phyloP scores from a whole-genome alignment of 805 yeast genomes.

The Cyberlindnera americana region DNA sequence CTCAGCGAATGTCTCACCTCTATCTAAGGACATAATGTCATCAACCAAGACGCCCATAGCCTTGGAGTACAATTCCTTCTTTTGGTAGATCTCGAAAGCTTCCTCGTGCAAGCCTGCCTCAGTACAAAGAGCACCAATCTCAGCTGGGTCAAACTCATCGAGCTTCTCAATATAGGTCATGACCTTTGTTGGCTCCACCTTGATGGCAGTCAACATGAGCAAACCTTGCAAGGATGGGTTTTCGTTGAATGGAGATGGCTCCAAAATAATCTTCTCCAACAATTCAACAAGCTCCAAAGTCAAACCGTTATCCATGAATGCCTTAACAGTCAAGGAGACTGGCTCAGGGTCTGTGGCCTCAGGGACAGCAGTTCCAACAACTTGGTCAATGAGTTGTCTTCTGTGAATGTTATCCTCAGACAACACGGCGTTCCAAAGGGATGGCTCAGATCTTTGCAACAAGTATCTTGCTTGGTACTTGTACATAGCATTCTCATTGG shows the following conservation, averaged over 20 bases:
- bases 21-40: slow-evolving; percentile 88
- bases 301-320: slow-evolving; percentile 92
- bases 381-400: slow-evolving; percentile 89
- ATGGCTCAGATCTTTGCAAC: slow-evolving; percentile 80
- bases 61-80: slow-evolving; percentile 67
- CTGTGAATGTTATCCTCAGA: slow-evolving; percentile 76
- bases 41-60: slow-evolving; percentile 92
- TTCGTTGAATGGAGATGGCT: slow-evolving; percentile 95
- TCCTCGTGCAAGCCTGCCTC: slow-evolving; percentile 89
- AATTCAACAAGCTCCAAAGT: slow-evolving; percentile 92
- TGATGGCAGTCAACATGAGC: slow-evolving; percentile 88
- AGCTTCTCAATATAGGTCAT: slow-evolving; percentile 79
- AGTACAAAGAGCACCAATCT: slow-evolving; percentile 88
- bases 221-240: slow-evolving; percentile 94
- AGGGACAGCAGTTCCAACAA: slow-evolving; percentile 94
- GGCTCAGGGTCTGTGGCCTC: slow-evolving; percentile 92
- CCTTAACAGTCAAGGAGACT: slow-evolving; percentile 87
- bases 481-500: slow-evolving; percentile 97
- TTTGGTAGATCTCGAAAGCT: slow-evolving; percentile 89
- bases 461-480: slow-evolving; percentile 98
- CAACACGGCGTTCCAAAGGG: slow-evolving; percentile 79
- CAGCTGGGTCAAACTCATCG: slow-evolving; percentile 87
- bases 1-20: slow-evolving; percentile 92
- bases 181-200: slow-evolving; percentile 88
- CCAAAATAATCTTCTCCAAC: slow-evolving; percentile 91